Conservation (phyloP, 2,329 filamentous ascomycete species). For the Penicillium sp. region DNA sequence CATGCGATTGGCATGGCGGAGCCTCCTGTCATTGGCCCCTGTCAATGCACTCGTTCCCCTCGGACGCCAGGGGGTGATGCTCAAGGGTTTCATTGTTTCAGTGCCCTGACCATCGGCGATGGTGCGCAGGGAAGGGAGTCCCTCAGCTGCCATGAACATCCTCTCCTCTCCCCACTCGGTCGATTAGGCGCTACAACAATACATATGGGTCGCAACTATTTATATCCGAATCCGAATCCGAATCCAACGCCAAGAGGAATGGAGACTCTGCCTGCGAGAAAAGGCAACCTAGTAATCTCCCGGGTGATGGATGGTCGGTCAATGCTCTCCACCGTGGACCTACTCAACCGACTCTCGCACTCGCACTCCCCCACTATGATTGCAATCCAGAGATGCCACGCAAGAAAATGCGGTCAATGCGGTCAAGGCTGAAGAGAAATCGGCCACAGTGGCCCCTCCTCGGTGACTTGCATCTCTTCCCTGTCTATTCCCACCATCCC, state of each 20-base stretch:
- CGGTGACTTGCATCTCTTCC: constrained; percentile 22
- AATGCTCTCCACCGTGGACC: constrained; percentile 1
- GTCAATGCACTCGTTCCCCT: constrained; percentile 9
- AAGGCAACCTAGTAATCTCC: constrained; percentile 17
- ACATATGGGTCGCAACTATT: constrained; percentile 22
- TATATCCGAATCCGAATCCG: constrained; percentile 26
- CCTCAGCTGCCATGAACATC: constrained; percentile 20
- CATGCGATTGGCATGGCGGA: constrained; percentile 17
- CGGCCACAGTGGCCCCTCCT: constrained; percentile 2
- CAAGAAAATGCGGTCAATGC: too few relatives aligned
- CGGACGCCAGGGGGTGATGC: constrained; percentile 22
- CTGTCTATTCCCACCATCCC: constrained; percentile 19
- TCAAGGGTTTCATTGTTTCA: constrained; percentile 6
- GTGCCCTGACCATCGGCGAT: constrained; percentile 4
- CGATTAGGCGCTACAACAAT: constrained; percentile 21
- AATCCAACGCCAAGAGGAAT: constrained; percentile 14
- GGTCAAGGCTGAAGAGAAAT: not conserved
- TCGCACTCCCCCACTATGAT: not conserved
- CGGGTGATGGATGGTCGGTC: constrained; percentile 6
- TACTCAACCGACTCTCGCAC: not conserved
- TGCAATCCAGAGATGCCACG: not conserved
- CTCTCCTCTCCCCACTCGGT: not conserved
- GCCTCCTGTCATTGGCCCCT: constrained; percentile 19
- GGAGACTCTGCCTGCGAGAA: constrained; percentile 3
- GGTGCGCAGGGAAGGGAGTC: constrained; percentile 8